Evolutionary conservation across 2,329 filamentous ascomycete genomes (phyloP).

Genomic region (Aspergillus bombycis): DNA sequence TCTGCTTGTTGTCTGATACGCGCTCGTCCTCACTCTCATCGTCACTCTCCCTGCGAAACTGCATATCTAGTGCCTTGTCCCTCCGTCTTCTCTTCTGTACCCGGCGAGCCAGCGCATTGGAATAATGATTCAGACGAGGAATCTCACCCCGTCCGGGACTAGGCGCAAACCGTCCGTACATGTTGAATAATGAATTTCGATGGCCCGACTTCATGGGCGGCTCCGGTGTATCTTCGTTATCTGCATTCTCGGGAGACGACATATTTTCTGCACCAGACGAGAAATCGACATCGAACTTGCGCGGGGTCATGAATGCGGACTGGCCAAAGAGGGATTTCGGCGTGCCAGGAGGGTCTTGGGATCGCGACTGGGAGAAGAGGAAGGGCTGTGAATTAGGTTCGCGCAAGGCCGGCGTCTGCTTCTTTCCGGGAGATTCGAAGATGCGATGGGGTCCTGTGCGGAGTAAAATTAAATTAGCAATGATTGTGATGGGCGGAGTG

Average conservation of each 20-base stretch:
- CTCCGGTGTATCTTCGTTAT: conserved; percentile 54
- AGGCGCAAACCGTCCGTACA: conserved; percentile 48
- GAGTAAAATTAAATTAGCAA: background rate
- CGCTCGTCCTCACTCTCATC: conserved; percentile 44
- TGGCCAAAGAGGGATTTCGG: conserved; percentile 41
- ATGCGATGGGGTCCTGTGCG: conserved; percentile 41
- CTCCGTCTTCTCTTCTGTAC: conserved; percentile 55
- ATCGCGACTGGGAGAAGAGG: conserved; percentile 49
- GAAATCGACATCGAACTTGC: conserved; percentile 51
- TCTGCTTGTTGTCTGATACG: conserved; percentile 35
- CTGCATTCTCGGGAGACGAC: conserved; percentile 49
- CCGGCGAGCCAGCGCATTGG: conserved; percentile 47
- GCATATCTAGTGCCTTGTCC: conserved; percentile 50
- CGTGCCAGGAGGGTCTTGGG: conserved; percentile 34
- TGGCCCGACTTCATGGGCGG: conserved; percentile 37
- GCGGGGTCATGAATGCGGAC: conserved; percentile 53
- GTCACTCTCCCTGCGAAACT: conserved; percentile 44
- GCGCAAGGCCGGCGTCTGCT: conserved; percentile 49
- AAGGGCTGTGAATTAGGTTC: conserved; percentile 54
- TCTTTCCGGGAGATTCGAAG: conserved; percentile 55
- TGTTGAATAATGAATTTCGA: conserved; percentile 44
- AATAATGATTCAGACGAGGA: conserved; percentile 51
- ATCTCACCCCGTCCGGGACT: conserved; percentile 69
- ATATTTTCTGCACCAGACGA: conserved; percentile 52
- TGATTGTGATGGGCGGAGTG: background rate